Percentiles rank a stretch among this genome's conserved stretches.
Evolutionary conservation across 2,329 filamentous ascomycete species (phyloP).

Genomic region (Aspergillus aculeatinus): DNA sequence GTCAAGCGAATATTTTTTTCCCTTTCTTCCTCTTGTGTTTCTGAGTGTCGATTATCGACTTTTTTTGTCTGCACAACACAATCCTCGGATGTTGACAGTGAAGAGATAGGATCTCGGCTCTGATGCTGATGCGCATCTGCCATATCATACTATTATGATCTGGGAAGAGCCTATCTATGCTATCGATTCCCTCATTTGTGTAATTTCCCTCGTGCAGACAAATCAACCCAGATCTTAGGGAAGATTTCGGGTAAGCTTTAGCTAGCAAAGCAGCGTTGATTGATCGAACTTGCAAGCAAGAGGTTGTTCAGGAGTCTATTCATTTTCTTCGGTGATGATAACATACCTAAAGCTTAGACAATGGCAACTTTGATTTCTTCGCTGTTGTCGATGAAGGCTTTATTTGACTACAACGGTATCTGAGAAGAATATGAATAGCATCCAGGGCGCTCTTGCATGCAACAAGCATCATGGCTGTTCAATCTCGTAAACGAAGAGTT

Average conservation of each 20-base stretch:
- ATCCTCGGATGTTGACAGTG: slow-evolving; percentile 3
- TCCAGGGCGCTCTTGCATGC: slow-evolving; percentile 12
- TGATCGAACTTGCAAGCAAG: slow-evolving; percentile 8
- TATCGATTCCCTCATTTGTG: background rate
- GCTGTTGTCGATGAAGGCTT: slow-evolving; percentile 50
- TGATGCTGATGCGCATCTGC: slow-evolving; percentile 15
- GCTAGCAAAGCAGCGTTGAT: slow-evolving; percentile 9
- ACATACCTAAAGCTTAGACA: slow-evolving; percentile 45
- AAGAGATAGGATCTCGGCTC: slow-evolving; percentile 14
- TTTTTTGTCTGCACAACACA: slow-evolving; percentile 11
- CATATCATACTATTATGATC: slow-evolving; percentile 17
- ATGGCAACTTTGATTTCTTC: slow-evolving; percentile 52
- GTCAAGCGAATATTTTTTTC: slow-evolving; percentile 11
- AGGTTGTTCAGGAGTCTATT: slow-evolving; percentile 16
- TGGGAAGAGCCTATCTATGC: slow-evolving; percentile 8
- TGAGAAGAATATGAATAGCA: slow-evolving; percentile 58
- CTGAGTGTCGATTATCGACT: background rate
- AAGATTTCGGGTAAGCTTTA: slow-evolving; percentile 27
- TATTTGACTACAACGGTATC: slow-evolving; percentile 96
- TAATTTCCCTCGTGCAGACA: background rate
- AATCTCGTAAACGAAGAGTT: slow-evolving; percentile 19
- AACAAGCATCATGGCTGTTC: background rate
- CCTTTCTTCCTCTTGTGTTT: slow-evolving; percentile 9
- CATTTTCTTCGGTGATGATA: slow-evolving; percentile 47
- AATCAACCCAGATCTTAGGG: slow-evolving; percentile 13